Evolutionary conservation across 1,284 basidiomycete genomes (phyloP), one percentile per base, ranked within the genome.

Genomic region (Cryptococcus sp.): DNA sequence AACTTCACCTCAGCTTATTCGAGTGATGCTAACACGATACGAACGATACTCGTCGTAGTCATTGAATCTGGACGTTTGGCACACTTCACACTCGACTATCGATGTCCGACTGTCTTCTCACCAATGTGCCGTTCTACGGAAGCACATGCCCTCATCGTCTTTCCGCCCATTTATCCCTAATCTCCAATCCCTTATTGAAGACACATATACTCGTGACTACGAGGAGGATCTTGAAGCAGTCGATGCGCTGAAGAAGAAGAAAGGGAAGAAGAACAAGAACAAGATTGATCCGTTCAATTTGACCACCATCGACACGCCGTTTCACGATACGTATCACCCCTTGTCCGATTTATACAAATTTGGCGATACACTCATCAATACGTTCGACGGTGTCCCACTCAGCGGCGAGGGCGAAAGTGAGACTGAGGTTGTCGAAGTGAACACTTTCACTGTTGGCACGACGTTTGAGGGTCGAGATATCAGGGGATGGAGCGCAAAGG

Each of bases 21-120:
- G 3, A 25, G 23, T 26, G 25, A 23, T 13, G 6, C 20, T 29
- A 6, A 41, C 19, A 37, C 6, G 25, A 10, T n/a, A 22, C 44
- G 40, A 29, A 34, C 40, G 37, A 37, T 55, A 15, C 6, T 58
- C 11, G 29, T 43, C n/a, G 26, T 50, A 78, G 75, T 25, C 63
- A 3, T 59, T 75, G 26, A 59, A 72, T 29, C 64, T 77, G 11
- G 78, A 79, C 54, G 58, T 79, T 23, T 79, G 78, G 78, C 65
- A 65, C 25, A 55, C 65, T 3, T 66, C 75, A 1, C 52, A 59
- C 0, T 45, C 59, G 5, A 53, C 58, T 15, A 38, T 77, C 50
- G 75, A 77, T 57, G 34, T 78, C 41, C 67, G 68, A 39, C 45
- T 78, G 3, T 57, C 54, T 19, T 15, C 63, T 25, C 4, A 34